Conservation (phyloP, 2,329 filamentous ascomycete species). For the Thermomyces lanuginosus region DNA sequence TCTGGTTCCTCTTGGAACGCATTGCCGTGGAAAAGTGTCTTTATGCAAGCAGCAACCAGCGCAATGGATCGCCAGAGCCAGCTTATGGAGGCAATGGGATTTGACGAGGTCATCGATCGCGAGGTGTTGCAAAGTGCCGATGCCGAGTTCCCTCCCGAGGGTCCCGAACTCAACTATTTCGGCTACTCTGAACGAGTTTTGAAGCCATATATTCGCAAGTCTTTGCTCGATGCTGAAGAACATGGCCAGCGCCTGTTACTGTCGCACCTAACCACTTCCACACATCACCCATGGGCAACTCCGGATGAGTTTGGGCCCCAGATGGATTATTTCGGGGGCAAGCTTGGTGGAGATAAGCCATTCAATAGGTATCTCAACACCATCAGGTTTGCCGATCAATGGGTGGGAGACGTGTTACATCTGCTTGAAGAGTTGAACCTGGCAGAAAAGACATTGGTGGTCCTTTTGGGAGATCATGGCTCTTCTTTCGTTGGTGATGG, state of each 20-base stretch:
- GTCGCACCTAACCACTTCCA: constrained; percentile 17
- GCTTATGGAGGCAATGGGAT: constrained; percentile 22
- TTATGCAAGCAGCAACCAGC: constrained; percentile 25
- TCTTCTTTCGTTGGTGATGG: constrained; percentile 16
- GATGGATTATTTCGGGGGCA: constrained; percentile 11
- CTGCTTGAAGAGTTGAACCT: constrained; percentile 30
- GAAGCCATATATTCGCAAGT: constrained; percentile 23
- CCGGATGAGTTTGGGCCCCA: constrained; percentile 17
- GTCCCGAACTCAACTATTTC: constrained; percentile 30
- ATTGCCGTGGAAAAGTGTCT: constrained; percentile 21
- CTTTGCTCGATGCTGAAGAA: constrained; percentile 14
- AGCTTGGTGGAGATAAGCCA: constrained; percentile 13
- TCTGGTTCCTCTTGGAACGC: too few species aligned
- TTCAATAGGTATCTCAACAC: constrained; percentile 32
- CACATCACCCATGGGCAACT: constrained; percentile 29
- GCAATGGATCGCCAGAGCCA: constrained; percentile 23
- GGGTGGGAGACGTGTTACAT: constrained; percentile 28
- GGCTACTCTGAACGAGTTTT: constrained; percentile 27
- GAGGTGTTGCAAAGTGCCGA: too few species aligned
- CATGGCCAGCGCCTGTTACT: constrained; percentile 15
- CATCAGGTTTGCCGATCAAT: constrained; percentile 28
- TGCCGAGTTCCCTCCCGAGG: constrained; percentile 15
- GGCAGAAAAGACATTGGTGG: constrained; percentile 30
- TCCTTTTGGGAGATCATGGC: constrained; percentile 31
- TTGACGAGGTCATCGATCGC: constrained; percentile 13